Evolutionary conservation across 306 rosid genomes (phyloP).

Genomic region (Oemleria cerasiformis): DNA sequence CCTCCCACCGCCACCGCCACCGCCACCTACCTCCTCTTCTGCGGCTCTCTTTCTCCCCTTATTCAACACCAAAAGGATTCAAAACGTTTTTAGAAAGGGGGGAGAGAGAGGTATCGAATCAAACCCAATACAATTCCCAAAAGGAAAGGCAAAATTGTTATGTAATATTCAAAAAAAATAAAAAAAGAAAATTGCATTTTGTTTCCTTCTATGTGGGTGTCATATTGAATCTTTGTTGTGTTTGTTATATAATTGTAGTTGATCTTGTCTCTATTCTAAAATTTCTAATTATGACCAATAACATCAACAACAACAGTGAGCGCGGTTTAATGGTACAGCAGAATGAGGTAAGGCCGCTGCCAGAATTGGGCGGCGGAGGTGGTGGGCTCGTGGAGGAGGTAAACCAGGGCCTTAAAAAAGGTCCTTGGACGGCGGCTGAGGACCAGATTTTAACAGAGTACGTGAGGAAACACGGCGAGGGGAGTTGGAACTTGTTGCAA

Average conservation of each 20-base stretch:
- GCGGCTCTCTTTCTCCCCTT: not conserved
- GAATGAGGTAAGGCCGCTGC: conserved; percentile 21
- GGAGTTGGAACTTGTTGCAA: conserved; percentile 83
- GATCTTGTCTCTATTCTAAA: too few species aligned
- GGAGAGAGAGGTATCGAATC: not conserved
- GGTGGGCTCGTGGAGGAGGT: conserved; percentile 14
- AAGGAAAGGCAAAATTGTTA: not conserved
- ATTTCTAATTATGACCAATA: not conserved
- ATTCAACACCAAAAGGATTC: not conserved
- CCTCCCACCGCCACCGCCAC: not conserved
- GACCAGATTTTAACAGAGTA: conserved; percentile 69
- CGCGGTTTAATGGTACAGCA: not conserved
- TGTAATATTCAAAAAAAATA: not conserved
- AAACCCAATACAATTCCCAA: not conserved
- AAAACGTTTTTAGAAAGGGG: not conserved
- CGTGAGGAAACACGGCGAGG: conserved; percentile 82
- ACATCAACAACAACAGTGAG: too few species aligned
- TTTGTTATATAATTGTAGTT: not conserved
- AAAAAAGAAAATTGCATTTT: not conserved
- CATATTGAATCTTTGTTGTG: not conserved
- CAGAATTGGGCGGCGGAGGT: conserved; percentile 12
- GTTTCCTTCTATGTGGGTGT: not conserved
- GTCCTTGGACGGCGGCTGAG: conserved; percentile 86
- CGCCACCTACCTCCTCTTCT: not conserved
- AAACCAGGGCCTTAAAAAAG: conserved; percentile 48